Percentiles rank a stretch among this genome's conserved stretches.
Conservation (phyloP, 2,329 filamentous ascomycete species). For the Zopfia rhizophila region DNA sequence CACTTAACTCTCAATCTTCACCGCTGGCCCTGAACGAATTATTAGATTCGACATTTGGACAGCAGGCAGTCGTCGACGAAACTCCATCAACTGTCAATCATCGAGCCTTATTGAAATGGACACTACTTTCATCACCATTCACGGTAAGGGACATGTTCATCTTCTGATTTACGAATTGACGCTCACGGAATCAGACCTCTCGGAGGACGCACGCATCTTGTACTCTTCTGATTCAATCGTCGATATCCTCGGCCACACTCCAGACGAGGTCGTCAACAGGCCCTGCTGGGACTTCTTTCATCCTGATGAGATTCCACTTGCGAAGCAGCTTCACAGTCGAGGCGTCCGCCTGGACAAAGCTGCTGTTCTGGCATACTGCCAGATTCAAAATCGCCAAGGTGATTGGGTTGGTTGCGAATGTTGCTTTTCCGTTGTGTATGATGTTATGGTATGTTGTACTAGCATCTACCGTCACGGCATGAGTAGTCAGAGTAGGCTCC, state of each 20-base stretch:
- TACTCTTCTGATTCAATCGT: slow-evolving; percentile 86
- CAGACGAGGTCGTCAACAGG: slow-evolving; percentile 77
- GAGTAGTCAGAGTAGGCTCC: slow-evolving; percentile 76
- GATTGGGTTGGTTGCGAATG: slow-evolving; percentile 85
- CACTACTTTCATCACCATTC: slow-evolving; percentile 91
- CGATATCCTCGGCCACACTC: slow-evolving; percentile 83
- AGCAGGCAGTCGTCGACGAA: slow-evolving; percentile 21
- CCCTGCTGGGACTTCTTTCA: slow-evolving; percentile 91
- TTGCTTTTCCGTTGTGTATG: slow-evolving; percentile 88
- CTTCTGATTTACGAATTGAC: slow-evolving; percentile 8
- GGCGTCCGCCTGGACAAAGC: slow-evolving; percentile 84
- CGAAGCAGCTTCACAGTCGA: slow-evolving; percentile 75
- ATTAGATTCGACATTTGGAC: slow-evolving; percentile 50
- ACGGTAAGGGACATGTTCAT: slow-evolving; percentile 67
- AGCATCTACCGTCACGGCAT: slow-evolving; percentile 77
- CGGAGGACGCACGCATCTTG: slow-evolving; percentile 78
- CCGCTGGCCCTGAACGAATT: slow-evolving; percentile 47
- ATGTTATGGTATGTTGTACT: slow-evolving; percentile 86
- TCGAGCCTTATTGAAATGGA: slow-evolving; percentile 67
- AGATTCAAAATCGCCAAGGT: slow-evolving; percentile 74
- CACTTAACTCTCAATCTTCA: slow-evolving; percentile 21
- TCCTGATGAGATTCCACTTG: slow-evolving; percentile 80
- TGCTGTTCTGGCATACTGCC: slow-evolving; percentile 82
- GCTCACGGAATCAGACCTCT: slow-evolving; percentile 67
- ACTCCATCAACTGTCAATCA: not conserved